Conservation (phyloP, 169 alveolate genomes). For the Cyclospora cayetanensis region DNA sequence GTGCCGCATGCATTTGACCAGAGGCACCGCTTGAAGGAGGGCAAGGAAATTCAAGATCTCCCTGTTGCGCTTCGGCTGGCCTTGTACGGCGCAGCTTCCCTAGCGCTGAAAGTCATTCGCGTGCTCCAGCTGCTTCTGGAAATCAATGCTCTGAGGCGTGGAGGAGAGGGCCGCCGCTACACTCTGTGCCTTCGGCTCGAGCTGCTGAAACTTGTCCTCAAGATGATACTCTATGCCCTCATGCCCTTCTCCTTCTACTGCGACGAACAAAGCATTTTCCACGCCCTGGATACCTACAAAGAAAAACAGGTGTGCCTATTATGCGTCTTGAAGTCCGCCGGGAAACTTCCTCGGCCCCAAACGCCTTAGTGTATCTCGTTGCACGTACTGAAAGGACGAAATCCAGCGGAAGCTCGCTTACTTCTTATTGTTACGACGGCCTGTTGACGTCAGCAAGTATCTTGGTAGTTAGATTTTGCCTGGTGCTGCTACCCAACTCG, state of each 20-base stretch:
- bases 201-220: constrained; percentile 45
- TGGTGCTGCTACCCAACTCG: no score
- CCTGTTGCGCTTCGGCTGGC: constrained; percentile 50
- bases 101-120: constrained; percentile 26
- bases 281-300: constrained; percentile 35
- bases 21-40: background rate
- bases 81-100: background rate
- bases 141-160: constrained; percentile 18
- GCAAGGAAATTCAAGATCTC: background rate
- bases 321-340: no score
- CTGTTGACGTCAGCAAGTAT: no score
- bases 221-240: constrained; percentile 23
- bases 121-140: constrained; percentile 58
- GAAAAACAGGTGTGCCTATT: constrained; percentile 47
- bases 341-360: no score
- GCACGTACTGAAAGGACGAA: no score
- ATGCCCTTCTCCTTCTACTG: constrained; percentile 55
- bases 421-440: no score
- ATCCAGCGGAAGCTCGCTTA: no score
- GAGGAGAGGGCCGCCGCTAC: constrained; percentile 46
- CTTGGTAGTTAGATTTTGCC: no score
- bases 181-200: constrained; percentile 54
- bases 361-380: no score
- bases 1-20: background rate
- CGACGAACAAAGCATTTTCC: constrained; percentile 57